Percentiles rank a stretch among this genome's conserved stretches.
These are phyloP conservation scores for Podila verticillata DNA, from an alignment of 192 early-diverging fungal genomes.

Conservation along the genomic window DNA sequence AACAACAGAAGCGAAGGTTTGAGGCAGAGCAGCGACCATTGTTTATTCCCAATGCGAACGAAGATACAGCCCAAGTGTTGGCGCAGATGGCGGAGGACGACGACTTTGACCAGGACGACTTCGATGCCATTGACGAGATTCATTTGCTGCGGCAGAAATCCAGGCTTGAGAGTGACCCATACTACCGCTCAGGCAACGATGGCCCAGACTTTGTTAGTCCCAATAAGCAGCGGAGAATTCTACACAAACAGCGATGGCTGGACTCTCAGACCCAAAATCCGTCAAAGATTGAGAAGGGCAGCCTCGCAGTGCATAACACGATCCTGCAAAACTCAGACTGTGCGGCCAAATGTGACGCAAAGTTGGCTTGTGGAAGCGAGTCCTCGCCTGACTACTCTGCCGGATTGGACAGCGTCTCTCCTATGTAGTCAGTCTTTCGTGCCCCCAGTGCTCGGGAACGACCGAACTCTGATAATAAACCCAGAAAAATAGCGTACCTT, in stretches of 20 bases:
- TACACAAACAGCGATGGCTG: conserved; percentile 29
- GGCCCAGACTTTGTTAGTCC: not conserved
- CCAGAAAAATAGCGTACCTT: no score
- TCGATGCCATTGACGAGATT: conserved; percentile 22
- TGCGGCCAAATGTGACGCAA: conserved; percentile 10
- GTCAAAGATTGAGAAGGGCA: not conserved
- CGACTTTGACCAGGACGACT: conserved; percentile 27
- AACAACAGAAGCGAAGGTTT: not conserved
- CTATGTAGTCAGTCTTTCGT: not conserved
- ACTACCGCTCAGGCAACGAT: conserved; percentile 8
- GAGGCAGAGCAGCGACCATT: not conserved
- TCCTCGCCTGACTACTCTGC: conserved; percentile 10
- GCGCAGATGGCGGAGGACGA: conserved; percentile 1
- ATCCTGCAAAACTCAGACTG: not conserved
- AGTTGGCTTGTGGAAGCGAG: conserved; percentile 27
- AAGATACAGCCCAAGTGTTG: not conserved
- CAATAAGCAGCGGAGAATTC: conserved; percentile 8
- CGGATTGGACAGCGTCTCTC: conserved; percentile 1
- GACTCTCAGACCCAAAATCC: not conserved
- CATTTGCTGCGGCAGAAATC: not conserved
- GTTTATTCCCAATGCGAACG: not conserved
- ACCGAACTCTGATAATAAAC: no score
- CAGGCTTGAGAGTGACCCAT: conserved; percentile 8
- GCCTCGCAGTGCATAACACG: not conserved
- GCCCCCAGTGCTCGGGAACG: no score